Evolutionary conservation across 768 basidiomycete genomes (phyloP), one percentile per base, ranked within the genome.

Genomic region (Lyophyllum semitale): DNA sequence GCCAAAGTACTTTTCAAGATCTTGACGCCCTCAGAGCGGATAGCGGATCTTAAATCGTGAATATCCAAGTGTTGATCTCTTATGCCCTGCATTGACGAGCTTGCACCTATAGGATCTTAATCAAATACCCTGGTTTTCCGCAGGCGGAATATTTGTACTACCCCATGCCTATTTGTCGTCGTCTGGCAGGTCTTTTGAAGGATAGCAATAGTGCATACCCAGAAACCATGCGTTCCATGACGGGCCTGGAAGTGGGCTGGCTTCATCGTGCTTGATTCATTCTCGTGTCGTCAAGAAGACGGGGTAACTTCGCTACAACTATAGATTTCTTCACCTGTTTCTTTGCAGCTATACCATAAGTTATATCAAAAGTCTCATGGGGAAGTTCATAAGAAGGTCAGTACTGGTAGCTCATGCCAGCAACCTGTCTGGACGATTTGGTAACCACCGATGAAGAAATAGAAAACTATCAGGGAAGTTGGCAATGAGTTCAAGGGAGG

Each of bases 111-210:
- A 89, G 84, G 46, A 74, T 87, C 27, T 62, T 90, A 54, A 75
- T 85, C 63, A 85, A 79, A 60, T 89, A 91, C 67, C 90, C 91
- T 30, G 85, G 88, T 18, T 93, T 93, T 66, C 87, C 88, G 8
- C 91, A 93, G 66, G 88, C 91, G n/a, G 95, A 98, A 68, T 84
- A 88, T 57, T 74, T 97, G 8, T 84, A 82, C 30, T 97, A 98
- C 65, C 91, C 95, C 0, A 81, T 86, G 73, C 76, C 84, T 22
- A 80, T 92, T 12, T 93, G 94, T 67, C 81, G 81, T 9, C 82
- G 86, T 43, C 68, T 98, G 18, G 84, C 86, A 0, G 80, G 72
- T 6, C 63, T 89, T 54, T 76, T 98, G 63, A 82, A 77, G 66
- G 89, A 93, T 68, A 95, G 92, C 62, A 93, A 88, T 60, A 68